Conservation (phyloP, 78 protist species). For the Cavenderia fasciculata region DNA sequence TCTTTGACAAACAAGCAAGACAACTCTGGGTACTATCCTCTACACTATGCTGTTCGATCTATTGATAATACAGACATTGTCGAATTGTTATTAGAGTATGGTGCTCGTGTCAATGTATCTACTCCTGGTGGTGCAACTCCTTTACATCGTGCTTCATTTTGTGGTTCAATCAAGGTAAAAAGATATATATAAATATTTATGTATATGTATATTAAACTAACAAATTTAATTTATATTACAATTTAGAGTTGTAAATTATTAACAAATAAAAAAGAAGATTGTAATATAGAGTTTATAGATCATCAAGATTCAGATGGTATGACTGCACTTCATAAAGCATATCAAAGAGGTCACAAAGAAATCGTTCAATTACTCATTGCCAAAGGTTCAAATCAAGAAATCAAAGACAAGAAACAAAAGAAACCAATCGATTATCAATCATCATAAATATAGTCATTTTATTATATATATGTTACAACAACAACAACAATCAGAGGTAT, state of each 20-base stretch:
- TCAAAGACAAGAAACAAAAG: slow-evolving; percentile 10
- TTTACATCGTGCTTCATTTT: slow-evolving; percentile 31
- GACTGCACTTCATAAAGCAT: slow-evolving; percentile 68
- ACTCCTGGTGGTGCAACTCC: slow-evolving; percentile 51
- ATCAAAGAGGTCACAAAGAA: slow-evolving; percentile 5
- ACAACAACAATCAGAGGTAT: too few species aligned
- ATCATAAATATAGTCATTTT: too few species aligned
- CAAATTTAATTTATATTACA: not conserved
- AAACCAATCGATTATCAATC: not conserved
- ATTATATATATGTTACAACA: too few species aligned
- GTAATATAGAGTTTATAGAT: slow-evolving; percentile 25
- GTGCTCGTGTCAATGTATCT: not conserved
- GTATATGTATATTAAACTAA: not conserved
- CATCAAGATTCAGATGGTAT: slow-evolving; percentile 41
- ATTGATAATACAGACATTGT: not conserved
- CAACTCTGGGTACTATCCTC: slow-evolving; percentile 8
- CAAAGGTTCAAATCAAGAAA: not conserved
- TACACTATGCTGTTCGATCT: slow-evolving; percentile 29
- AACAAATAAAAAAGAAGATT: not conserved
- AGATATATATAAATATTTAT: not conserved
- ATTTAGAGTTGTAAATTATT: slow-evolving; percentile 34
- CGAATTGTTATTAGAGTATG: slow-evolving; percentile 5
- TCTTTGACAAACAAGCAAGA: not conserved
- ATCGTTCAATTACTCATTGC: not conserved
- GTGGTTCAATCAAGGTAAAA: slow-evolving; percentile 37